Base-by-base conservation (phyloP, 1,284 basidiomycete species). In the Hymenochaete sp. region DNA sequence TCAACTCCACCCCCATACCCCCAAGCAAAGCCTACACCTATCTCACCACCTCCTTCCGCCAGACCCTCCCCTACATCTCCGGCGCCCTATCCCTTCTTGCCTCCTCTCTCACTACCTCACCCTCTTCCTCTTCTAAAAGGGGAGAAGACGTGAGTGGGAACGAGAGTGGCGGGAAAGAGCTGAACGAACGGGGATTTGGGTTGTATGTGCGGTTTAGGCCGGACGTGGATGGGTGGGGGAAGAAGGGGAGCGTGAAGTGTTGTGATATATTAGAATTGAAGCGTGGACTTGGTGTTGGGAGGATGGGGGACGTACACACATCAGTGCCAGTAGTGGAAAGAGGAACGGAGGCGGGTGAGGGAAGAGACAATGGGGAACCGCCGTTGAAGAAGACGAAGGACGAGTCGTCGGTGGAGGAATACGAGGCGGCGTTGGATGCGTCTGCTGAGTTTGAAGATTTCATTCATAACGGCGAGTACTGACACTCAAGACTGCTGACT, bases 51-150 rank as follows among this genome's bases (percentile, higher is more conserved):
- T 72, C 85, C 2, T 77, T 93, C 55, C 73, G 79, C 45, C 83
- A 89, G 59, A 84, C 80, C 3, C 74, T 81, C 5, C 78, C 85
- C 1, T 67, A 78, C 53, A 68, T 93, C 28, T 62, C 92, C 8
- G 90, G 91, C n/a, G 80, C 90, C 1, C 66, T 95, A 57, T 77
- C 79, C 44, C 67, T 93, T 13, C 72, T 95, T 21, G 86, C 85
- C 1, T 65, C 72, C 27, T 84, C 78, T 46, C 91, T 80, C 54
- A 45, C 68, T 5, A 68, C 77, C 0, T 62, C 74, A 25, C n/a
- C n/a, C n/a, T n/a, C n/a, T n/a, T n/a, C n/a, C n/a, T n/a, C n/a
- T n/a, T n/a, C n/a, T n/a, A n/a, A n/a, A n/a, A n/a, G n/a, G n/a
- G n/a, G n/a, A n/a, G n/a, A n/a, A n/a, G n/a, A n/a, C n/a, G n/a